Evolutionary conservation across 2,329 filamentous ascomycete species (phyloP).

Genomic region (Monosporascus sp.): DNA sequence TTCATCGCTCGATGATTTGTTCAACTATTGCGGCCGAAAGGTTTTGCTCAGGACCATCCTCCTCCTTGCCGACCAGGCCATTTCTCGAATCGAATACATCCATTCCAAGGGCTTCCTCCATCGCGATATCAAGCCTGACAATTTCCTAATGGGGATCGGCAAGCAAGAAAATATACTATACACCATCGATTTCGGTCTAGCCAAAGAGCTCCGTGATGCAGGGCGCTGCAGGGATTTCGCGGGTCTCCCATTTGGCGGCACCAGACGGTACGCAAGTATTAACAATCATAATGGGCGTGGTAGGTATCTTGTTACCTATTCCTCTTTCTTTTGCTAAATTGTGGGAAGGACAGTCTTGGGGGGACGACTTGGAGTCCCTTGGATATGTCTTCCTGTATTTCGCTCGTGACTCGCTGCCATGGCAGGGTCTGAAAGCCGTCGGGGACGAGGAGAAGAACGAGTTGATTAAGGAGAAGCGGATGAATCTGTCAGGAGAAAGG

Average conservation of each 20-base stretch:
- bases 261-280: conserved; percentile 12
- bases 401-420: conserved; percentile 68
- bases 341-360: conserved; percentile 63
- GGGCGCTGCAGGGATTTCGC: not conserved
- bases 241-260: conserved; percentile 12
- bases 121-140: conserved; percentile 25
- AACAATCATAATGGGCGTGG: conserved; percentile 4
- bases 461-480: conserved; percentile 73
- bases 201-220: conserved; percentile 8
- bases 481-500: conserved; percentile 68
- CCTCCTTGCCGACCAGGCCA: conserved; percentile 23
- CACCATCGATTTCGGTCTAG: conserved; percentile 23
- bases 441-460: conserved; percentile 71
- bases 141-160: conserved; percentile 21
- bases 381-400: conserved; percentile 75
- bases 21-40: conserved; percentile 20
- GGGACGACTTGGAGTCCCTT: conserved; percentile 70
- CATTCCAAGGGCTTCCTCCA: conserved; percentile 20
- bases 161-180: conserved; percentile 21
- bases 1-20: conserved; percentile 24
- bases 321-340: conserved; percentile 13
- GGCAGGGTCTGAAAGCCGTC: conserved; percentile 68
- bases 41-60: conserved; percentile 26
- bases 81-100: conserved; percentile 19
- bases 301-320: conserved; percentile 3